Evolutionary conservation across 2,329 filamentous ascomycete species (phyloP), one percentile per base, ranked within the genome.

Genomic region (Colletotrichum agaves): DNA sequence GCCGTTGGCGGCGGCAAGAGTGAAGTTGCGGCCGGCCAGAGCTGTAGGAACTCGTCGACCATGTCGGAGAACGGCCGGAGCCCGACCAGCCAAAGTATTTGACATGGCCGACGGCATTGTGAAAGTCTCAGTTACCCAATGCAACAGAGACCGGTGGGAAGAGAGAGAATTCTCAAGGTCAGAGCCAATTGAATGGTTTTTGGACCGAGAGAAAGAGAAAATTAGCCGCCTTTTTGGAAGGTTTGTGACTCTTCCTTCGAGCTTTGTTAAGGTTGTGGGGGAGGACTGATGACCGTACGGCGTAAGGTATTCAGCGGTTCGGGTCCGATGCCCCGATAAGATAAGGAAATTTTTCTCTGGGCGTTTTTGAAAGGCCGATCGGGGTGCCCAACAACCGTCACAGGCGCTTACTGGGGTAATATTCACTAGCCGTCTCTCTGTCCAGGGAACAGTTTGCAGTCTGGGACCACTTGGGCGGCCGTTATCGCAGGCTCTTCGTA

Each of bases 61-160:
- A 77, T 85, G 82, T 77, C 86, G 85, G 78, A 89, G 82, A 75
- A 88, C 77, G 74, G 84, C 82, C 78, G 87, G 86, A 75, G 86
- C 85, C 76, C 86, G 84, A 75, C 85, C 85, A 74, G 86, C 85
- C 78, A 88, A 77, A 71, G 77, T 75, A 72, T 75, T 72, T 66
- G 78, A 76, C 74, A 80, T 77, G 74, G 77, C 76, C 73, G 78
- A 76, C 75, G 78, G 79, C 80, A 81, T 81, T 71, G 74, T 69
- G 33, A 57, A 47, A 19, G 47, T 58, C 61, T 65, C 53, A 46
- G 39, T 35, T 23, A 50, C n/a, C 41, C 69, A 65, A 57, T 60
- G 37, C 53, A 43, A 61, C 61, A 57, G 39, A 49, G 49, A 61
- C 62, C 61, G 50, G 39, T 17, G 44, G 21, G 61, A 60, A 39